Conservation (phyloP, 768 basidiomycete genomes). For the Chlorophyllum brunneum region DNA sequence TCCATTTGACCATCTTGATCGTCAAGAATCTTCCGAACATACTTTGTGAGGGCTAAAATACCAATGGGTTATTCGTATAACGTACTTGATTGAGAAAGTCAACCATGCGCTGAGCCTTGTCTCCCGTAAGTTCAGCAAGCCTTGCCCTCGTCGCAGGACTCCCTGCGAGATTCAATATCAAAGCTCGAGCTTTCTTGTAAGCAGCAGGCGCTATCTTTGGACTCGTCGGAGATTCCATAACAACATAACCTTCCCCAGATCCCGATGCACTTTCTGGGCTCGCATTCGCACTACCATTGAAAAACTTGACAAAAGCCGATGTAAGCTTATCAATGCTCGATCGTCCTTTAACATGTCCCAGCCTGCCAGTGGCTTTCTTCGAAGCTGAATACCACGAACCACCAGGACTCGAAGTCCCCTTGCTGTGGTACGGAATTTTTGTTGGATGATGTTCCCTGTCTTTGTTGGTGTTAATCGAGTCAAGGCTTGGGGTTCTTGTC, state of each 20-base stretch:
- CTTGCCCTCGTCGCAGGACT: neutral
- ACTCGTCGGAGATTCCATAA: no score
- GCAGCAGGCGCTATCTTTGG: no score
- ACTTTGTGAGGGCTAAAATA: neutral
- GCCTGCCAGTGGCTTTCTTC: no score
- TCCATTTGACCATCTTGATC: neutral
- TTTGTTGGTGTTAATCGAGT: conserved; percentile 21
- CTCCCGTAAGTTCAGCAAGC: neutral
- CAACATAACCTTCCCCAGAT: no score
- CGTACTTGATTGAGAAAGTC: neutral
- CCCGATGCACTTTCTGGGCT: no score
- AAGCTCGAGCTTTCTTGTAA: no score
- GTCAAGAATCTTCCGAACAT: neutral
- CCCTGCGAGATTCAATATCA: neutral
- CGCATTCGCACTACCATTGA: conserved; percentile 40
- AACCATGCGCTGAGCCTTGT: neutral
- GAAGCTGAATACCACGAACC: conserved; percentile 31
- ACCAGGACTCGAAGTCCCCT: conserved; percentile 21
- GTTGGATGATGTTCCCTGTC: neutral
- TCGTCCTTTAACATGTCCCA: conserved; percentile 64
- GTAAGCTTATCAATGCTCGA: no score
- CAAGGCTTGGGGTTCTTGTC: no score
- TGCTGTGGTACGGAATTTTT: conserved; percentile 4
- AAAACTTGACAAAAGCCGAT: conserved; percentile 74
- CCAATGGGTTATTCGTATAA: neutral